Evolutionary conservation across 306 rosid species (phyloP), one percentile per base, ranked within the genome.

Genomic region (cucumber (Cucumis sativus)): DNA sequence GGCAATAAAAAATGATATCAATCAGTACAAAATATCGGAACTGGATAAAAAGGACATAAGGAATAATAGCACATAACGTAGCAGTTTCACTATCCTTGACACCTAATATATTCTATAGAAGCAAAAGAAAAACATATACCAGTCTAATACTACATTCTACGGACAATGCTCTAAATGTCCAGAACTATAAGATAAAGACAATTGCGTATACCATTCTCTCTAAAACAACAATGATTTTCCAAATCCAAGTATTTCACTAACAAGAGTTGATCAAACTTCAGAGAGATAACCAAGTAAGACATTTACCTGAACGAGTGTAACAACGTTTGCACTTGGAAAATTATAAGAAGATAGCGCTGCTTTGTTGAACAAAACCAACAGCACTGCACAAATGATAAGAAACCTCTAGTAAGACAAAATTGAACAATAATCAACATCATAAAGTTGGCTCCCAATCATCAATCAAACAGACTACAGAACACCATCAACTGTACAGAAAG

Each of bases 271-370:
- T 41, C 18, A 76, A 49, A 35, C 8, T 10, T n/a, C 54, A 76
- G 17, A 33, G 8, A 40, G 47, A 55, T 68, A 47, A 57, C 25
- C 23, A 20, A 58, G 73, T 28, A 52, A 54, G 75, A 58, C 60
- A 79, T 60, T 28, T 85, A 92, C 98, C 97, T 94, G 98, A 87
- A 88, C 86, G 80, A 94, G 98, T 49, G 97, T 94, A 84, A 94
- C 89, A 60, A 94, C 90, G 79, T 90, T 94, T 79, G 91, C 96
- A 80, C 92, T 84, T 7, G 93, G 98, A 66, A 92, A 94, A 70
- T 68, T 74, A 87, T 89, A 94, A 35, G 97, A 94, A 14, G 98
- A 94, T 47, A 94, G 98, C 77, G 98, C 97, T 6, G 97, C 98
- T 54, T 94, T 94, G 83, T 94, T 94, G 87, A 94, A 90, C 89